Percentiles rank a stretch among this genome's conserved stretches.
Evolutionary conservation across 2,329 filamentous ascomycete species (phyloP).

Genomic region (Phaeoacremonium minimum): DNA sequence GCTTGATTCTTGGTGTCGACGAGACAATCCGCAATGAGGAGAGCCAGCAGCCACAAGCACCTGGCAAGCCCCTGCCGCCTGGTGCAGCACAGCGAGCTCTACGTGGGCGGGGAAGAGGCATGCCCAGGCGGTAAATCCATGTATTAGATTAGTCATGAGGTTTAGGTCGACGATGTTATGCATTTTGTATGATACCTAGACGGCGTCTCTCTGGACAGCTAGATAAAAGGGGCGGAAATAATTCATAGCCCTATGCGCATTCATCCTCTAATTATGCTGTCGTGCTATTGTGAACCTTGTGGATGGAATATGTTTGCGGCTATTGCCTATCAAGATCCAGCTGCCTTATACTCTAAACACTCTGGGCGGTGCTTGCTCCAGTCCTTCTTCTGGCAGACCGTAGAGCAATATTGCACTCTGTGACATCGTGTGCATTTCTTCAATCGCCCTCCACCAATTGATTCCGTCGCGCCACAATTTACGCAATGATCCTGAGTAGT

Average conservation of each 20-base stretch:
- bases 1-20: slow-evolving; percentile 91
- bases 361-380: slow-evolving; percentile 48
- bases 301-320: not conserved
- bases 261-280: too few relatives aligned
- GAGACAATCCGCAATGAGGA: slow-evolving; percentile 99
- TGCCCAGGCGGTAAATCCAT: slow-evolving; percentile 69
- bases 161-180: too few relatives aligned
- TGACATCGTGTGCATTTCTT: slow-evolving; percentile 41
- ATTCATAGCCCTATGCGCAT: too few relatives aligned
- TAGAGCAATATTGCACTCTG: slow-evolving; percentile 43
- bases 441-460: slow-evolving; percentile 22
- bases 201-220: too few relatives aligned
- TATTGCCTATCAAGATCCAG: not conserved
- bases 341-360: slow-evolving; percentile 24
- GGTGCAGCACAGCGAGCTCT: slow-evolving; percentile 87
- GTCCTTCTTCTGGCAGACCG: slow-evolving; percentile 47
- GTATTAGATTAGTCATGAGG: not conserved
- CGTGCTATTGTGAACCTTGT: too few relatives aligned
- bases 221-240: too few relatives aligned
- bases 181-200: not conserved
- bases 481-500: too few relatives aligned
- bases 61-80: slow-evolving; percentile 67
- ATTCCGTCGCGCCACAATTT: slow-evolving; percentile 28
- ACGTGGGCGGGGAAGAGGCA: slow-evolving; percentile 76
- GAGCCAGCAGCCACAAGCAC: slow-evolving; percentile 77